A percentile compares a stretch with the other conserved stretches of the same genome.
Evolutionary conservation across 257 asterid genomes (phyloP).

Genomic region (Osmanthus fragrans): DNA sequence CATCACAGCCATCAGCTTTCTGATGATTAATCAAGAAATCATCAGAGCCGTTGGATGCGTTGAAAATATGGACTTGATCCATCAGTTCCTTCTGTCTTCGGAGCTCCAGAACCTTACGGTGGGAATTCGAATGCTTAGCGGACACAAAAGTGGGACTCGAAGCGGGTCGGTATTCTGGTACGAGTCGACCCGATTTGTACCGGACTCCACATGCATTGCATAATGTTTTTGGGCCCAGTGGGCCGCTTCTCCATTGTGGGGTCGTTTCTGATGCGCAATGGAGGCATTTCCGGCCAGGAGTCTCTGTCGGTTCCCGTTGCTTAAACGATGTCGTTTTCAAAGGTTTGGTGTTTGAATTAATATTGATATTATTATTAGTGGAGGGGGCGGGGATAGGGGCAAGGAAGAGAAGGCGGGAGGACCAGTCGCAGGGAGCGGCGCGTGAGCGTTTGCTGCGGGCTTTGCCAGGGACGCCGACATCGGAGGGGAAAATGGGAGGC

Average conservation of each 20-base stretch:
- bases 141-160: slow-evolving; percentile 87
- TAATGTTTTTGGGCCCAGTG: slow-evolving; percentile 92
- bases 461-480: slow-evolving; percentile 85
- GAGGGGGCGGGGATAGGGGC: slow-evolving; percentile 17
- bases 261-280: slow-evolving; percentile 96
- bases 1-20: slow-evolving; percentile 48
- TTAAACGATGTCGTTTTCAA: slow-evolving; percentile 30
- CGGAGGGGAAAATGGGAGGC: slow-evolving; percentile 53
- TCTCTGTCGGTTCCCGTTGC: slow-evolving; percentile 46
- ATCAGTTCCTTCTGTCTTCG: slow-evolving; percentile 83
- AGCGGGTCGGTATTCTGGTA: slow-evolving; percentile 96
- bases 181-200: slow-evolving; percentile 91
- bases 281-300: slow-evolving; percentile 73
- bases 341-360: slow-evolving; percentile 14
- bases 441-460: slow-evolving; percentile 98
- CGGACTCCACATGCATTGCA: slow-evolving; percentile 98
- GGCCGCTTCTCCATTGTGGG: slow-evolving; percentile 98
- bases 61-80: slow-evolving; percentile 63
- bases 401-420: slow-evolving; percentile 71
- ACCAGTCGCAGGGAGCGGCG: slow-evolving; percentile 93
- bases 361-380: background rate
- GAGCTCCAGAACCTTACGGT: slow-evolving; percentile 94
- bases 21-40: slow-evolving; percentile 74
- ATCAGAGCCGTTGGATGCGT: slow-evolving; percentile 66
- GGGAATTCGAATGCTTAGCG: slow-evolving; percentile 85